Conservation (phyloP, 257 asterid genomes). For the Rauvolfia tetraphylla region DNA sequence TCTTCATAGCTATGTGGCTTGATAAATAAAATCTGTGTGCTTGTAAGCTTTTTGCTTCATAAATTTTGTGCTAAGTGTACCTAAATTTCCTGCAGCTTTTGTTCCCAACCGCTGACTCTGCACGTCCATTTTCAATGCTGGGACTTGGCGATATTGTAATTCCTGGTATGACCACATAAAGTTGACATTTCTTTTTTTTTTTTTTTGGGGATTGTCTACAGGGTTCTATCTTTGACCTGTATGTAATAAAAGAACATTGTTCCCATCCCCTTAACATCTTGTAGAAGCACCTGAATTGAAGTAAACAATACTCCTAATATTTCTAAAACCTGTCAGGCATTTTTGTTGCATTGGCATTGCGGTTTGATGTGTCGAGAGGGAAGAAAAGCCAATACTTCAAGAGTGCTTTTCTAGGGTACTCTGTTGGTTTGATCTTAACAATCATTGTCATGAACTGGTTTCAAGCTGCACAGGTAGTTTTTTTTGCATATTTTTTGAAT, state of each 20-base stretch:
- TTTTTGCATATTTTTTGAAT: neutral
- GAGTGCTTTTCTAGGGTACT: conserved; percentile 87
- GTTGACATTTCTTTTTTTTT: neutral
- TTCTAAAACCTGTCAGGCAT: conserved; percentile 54
- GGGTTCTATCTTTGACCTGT: neutral
- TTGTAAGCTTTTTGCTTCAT: neutral
- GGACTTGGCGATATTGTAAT: conserved; percentile 99
- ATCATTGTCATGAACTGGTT: conserved; percentile 96
- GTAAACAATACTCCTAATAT: neutral
- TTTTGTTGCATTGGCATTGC: conserved; percentile 90
- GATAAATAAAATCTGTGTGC: neutral
- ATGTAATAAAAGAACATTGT: neutral
- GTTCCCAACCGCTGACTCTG: conserved; percentile 78
- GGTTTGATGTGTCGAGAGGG: conserved; percentile 93
- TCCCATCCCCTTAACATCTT: neutral
- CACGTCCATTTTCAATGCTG: conserved; percentile 96
- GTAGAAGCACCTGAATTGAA: neutral
- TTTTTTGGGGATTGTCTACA: neutral
- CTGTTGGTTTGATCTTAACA: conserved; percentile 64
- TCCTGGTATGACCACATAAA: conserved; percentile 53
- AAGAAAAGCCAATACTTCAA: conserved; percentile 69
- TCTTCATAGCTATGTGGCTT: neutral
- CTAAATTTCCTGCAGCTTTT: conserved; percentile 59
- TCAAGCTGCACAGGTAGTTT: conserved; percentile 95
- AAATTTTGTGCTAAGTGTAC: neutral